A percentile compares a stretch with the other conserved stretches of the same genome.
phyloP scores from a whole-genome alignment of 768 basidiomycete genomes.

The Crepidotus variabilis region DNA sequence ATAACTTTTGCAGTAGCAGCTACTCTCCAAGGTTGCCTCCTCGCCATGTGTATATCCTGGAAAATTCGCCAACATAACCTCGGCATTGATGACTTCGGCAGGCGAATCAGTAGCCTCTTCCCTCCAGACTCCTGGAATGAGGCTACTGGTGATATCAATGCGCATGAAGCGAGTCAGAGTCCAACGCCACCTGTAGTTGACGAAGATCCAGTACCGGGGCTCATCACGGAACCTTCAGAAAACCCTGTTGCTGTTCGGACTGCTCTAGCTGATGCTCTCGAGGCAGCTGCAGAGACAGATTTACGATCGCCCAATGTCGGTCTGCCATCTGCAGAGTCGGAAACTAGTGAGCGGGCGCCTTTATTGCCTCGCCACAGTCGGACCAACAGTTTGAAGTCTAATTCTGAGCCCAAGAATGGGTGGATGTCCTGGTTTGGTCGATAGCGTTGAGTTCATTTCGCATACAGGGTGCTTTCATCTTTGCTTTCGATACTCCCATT shows the following conservation, averaged over 20 bases:
- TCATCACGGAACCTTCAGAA: slow-evolving; percentile 7
- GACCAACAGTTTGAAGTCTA: background rate
- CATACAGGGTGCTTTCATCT: too few species aligned
- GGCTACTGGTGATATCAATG: background rate
- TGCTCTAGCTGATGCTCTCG: slow-evolving; percentile 10
- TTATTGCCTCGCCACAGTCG: slow-evolving; percentile 6
- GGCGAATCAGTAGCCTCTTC: slow-evolving; percentile 27
- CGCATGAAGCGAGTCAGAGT: background rate
- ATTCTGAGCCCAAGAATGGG: background rate
- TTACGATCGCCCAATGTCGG: slow-evolving; percentile 1
- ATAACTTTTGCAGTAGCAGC: slow-evolving; percentile 78
- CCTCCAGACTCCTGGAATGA: slow-evolving; percentile 5
- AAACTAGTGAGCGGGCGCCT: slow-evolving; percentile 11
- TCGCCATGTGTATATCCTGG: slow-evolving; percentile 86
- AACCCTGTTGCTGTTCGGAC: slow-evolving; percentile 7
- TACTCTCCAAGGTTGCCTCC: slow-evolving; percentile 75
- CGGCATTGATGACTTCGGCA: slow-evolving; percentile 88
- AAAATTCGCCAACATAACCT: slow-evolving; percentile 71
- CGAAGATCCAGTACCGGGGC: slow-evolving; percentile 6
- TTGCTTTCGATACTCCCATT: too few species aligned
- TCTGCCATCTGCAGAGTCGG: background rate
- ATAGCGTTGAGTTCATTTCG: background rate
- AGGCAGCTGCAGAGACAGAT: slow-evolving; percentile 8
- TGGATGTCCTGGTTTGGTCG: background rate
- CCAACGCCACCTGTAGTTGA: background rate